These are phyloP conservation scores for Sarcocystis neurona DNA, from an alignment of 169 alveolate genomes.

Conservation along the genomic window DNA sequence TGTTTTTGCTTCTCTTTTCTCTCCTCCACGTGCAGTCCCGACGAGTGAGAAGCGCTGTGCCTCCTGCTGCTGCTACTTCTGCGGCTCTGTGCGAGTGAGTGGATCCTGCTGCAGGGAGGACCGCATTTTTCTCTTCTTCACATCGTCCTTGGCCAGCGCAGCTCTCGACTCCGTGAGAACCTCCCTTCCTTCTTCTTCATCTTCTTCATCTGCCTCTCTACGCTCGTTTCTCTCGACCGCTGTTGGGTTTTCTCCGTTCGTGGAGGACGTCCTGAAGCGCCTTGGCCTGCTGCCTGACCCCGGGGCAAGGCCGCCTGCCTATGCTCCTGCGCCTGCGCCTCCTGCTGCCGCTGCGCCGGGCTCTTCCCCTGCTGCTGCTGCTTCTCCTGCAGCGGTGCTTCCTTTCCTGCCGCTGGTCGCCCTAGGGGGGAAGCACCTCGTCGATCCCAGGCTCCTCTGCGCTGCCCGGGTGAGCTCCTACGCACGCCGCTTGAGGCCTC, in stretches of 20 bases:
- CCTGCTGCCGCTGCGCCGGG: not conserved
- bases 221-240: not conserved
- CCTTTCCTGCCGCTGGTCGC: not conserved
- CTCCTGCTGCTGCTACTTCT: no score
- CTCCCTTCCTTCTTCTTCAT: constrained; percentile 6
- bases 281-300: not conserved
- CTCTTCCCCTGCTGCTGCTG: no score
- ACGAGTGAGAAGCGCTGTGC: no score
- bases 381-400: not conserved
- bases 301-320: not conserved
- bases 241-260: not conserved
- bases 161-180: not conserved
- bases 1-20: no score
- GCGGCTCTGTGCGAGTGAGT: no score
- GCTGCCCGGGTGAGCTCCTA: constrained; percentile 21
- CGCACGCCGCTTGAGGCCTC: not conserved
- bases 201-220: no score
- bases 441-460: constrained; percentile 7
- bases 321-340: not conserved
- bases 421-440: not conserved
- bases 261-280: not conserved
- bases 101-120: no score
- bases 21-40: no score
- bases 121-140: no score
- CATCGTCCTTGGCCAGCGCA: not conserved